A percentile compares a stretch with the other conserved stretches of the same genome.
phyloP scores from a whole-genome alignment of 2,329 filamentous ascomycete species.

The Cladosporium sp. region DNA sequence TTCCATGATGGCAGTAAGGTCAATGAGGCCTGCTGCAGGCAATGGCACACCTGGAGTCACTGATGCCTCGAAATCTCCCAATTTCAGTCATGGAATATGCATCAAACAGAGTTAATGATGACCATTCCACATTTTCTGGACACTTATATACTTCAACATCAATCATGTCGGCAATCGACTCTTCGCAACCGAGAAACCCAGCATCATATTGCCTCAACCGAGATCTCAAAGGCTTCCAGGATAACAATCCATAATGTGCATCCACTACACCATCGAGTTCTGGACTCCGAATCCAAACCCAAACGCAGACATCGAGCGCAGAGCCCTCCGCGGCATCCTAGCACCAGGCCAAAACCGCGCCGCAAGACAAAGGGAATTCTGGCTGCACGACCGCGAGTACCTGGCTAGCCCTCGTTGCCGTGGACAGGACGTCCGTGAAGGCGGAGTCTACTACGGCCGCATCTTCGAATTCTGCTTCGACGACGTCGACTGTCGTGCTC shows the following conservation, averaged over 20 bases:
- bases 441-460: slow-evolving; percentile 1
- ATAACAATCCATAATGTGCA: neutral
- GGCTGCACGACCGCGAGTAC: neutral
- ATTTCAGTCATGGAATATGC: neutral
- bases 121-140: neutral
- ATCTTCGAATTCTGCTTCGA: slow-evolving; percentile 11
- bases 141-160: neutral
- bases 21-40: neutral
- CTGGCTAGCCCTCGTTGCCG: neutral
- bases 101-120: neutral
- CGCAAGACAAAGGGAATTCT: neutral
- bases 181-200: neutral
- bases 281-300: neutral
- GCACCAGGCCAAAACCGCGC: neutral
- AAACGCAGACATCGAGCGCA: neutral
- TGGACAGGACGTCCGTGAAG: neutral
- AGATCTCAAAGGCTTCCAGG: neutral
- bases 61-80: neutral
- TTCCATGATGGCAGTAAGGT: neutral
- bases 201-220: neutral
- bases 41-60: neutral
- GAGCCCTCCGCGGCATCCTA: neutral
- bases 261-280: slow-evolving; percentile 9
- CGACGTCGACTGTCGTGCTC: neutral
- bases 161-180: neutral